A percentile compares a stretch with the other conserved stretches of the same genome.
phyloP scores from a whole-genome alignment of 768 basidiomycete species.

The Chalciporus sphaerocephalus region DNA sequence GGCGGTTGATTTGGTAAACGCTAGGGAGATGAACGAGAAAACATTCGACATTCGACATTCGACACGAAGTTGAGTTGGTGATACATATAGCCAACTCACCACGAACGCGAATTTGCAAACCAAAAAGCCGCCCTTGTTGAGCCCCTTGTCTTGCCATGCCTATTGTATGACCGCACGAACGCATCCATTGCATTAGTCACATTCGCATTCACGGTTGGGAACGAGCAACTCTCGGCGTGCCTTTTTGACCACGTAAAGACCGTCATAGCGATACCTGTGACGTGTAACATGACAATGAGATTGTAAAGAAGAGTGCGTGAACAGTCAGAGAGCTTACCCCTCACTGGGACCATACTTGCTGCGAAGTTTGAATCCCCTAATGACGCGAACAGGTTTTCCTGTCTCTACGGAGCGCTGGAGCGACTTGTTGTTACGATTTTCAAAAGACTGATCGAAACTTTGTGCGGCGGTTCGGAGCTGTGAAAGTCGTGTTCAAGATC shows the following conservation, averaged over 20 bases:
- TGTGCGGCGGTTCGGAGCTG: conserved; percentile 89
- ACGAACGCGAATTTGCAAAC: conserved; percentile 88
- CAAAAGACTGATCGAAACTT: conserved; percentile 78
- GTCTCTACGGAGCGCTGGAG: conserved; percentile 76
- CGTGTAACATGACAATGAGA: background rate
- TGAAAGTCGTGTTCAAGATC: background rate
- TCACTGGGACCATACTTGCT: conserved; percentile 75
- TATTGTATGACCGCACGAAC: conserved; percentile 37
- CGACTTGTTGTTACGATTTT: conserved; percentile 65
- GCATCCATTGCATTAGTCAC: background rate
- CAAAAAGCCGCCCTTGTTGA: conserved; percentile 61
- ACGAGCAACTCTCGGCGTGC: too few relatives aligned
- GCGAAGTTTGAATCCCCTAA: conserved; percentile 65
- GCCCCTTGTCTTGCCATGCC: conserved; percentile 64
- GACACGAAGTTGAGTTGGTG: background rate
- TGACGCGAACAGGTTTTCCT: conserved; percentile 78
- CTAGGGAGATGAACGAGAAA: conserved; percentile 1
- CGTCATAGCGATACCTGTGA: conserved; percentile 83
- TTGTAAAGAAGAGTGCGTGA: background rate
- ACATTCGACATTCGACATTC: background rate
- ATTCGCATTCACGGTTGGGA: background rate
- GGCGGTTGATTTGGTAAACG: conserved; percentile 24
- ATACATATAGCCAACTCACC: conserved; percentile 37
- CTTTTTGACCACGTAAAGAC: conserved; percentile 76
- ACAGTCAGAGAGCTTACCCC: conserved; percentile 44